Evolutionary conservation across 139 green algal species (phyloP).

Genomic region (Chlorella sp.): DNA sequence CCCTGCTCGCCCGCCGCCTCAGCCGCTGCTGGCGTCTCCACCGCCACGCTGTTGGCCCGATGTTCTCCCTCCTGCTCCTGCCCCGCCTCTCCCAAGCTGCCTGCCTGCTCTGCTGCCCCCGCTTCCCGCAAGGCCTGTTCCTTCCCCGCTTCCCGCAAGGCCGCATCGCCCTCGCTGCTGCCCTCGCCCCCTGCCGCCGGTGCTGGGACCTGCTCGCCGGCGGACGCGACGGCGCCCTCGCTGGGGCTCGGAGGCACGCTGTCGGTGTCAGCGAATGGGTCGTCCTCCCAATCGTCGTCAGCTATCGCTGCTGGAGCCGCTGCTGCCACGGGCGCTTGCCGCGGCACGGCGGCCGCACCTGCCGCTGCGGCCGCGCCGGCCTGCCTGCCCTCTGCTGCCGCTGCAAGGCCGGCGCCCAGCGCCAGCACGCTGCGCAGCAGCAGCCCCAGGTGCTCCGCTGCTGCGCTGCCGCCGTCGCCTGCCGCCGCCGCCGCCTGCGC

Average conservation of each 20-base stretch:
- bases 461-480: not conserved
- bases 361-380: not conserved
- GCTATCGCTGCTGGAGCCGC: not conserved
- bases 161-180: not conserved
- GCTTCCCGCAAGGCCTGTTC: no score
- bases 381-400: not conserved
- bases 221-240: no score
- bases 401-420: not conserved
- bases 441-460: slow-evolving; percentile 3
- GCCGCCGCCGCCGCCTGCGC: not conserved
- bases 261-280: slow-evolving; percentile 4
- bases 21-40: not conserved
- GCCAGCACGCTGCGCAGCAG: slow-evolving; percentile 4
- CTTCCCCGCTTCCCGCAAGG: not conserved
- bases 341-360: not conserved
- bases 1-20: not conserved
- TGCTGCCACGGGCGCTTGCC: not conserved
- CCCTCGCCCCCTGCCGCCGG: not conserved
- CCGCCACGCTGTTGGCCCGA: not conserved
- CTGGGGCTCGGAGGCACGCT: no score
- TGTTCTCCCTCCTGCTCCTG: not conserved
- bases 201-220: no score
- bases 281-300: slow-evolving; percentile 16
- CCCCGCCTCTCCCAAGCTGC: not conserved
- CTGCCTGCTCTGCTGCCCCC: not conserved